Conservation (phyloP, 2,329 filamentous ascomycete genomes). For the Microcera coccophila region DNA sequence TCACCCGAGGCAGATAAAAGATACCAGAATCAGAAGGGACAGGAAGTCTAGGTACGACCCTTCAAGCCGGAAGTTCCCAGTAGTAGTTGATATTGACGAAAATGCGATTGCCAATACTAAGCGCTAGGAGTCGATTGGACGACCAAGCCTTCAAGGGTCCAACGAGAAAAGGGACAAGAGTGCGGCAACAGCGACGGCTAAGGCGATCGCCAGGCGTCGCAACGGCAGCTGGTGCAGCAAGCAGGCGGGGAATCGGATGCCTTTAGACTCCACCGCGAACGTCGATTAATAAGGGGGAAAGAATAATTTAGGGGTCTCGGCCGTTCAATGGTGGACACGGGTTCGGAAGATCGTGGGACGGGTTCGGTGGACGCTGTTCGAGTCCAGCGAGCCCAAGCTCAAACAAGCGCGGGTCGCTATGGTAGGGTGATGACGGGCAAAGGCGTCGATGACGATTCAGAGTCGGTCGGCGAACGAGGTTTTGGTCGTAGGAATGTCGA, state of each 20-base stretch:
- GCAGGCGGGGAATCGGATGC: conserved; percentile 8
- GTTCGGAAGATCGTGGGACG: background rate
- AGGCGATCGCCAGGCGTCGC: conserved; percentile 13
- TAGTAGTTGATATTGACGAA: too few relatives aligned
- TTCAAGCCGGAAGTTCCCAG: too few relatives aligned
- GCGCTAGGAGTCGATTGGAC: too few relatives aligned
- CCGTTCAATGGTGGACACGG: background rate
- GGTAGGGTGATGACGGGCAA: background rate
- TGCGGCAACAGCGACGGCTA: conserved; percentile 18
- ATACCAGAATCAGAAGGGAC: too few relatives aligned
- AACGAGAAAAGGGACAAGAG: background rate
- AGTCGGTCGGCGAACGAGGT: conserved; percentile 26
- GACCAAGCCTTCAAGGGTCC: background rate
- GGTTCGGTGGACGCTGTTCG: background rate
- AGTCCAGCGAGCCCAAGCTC: background rate
- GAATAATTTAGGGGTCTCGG: background rate
- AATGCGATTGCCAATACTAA: too few relatives aligned
- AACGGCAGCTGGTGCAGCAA: conserved; percentile 8
- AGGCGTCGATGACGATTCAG: conserved; percentile 7
- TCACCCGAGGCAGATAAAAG: background rate
- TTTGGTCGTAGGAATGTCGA: conserved; percentile 10
- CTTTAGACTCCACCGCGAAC: background rate
- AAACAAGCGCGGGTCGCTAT: background rate
- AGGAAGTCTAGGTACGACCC: too few relatives aligned
- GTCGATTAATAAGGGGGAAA: background rate